Evolutionary conservation across 2,329 filamentous ascomycete species (phyloP), one percentile per base, ranked within the genome.

Genomic region (Monosporascus cannonballus): DNA sequence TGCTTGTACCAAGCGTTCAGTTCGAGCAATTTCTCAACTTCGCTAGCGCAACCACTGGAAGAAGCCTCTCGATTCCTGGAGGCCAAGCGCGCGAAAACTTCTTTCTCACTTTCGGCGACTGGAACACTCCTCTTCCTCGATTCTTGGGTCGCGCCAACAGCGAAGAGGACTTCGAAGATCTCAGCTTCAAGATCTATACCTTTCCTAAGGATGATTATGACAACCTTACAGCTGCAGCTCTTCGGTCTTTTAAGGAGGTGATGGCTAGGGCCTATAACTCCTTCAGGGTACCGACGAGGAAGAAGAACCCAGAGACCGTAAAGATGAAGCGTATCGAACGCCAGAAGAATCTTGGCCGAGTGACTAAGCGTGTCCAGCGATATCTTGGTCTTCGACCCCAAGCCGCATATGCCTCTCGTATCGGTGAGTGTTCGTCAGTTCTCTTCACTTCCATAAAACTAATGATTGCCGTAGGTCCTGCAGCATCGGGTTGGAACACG

Each of bases 1-100:
- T 93, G 24, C 76, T 96, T 37, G 79, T 95, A 1, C 81, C 84
- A 1, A 82, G 83, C 1, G 60, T 64, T 1, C 87, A 96, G 65
- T 79, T 92, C 37, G 71, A 83, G 53, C 64, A 73, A 9, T 80
- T 94, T 6, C 72, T 96, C 0, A 64, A 76, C 3, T 73, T 80
- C 4, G 81, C 93, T 66, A 91, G 90, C 63, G 64, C 67, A 1
- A 75, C 81, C 44, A 74, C 86, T 3, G 65, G 69, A 1, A 78
- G 76, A 6, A 61, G 68, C 0, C 73, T 93, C 15, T 68, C 67
- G 2, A 81, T 95, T 47, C 87, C 87, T 0, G 52, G 61, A 1
- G 74, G 78, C 0, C 67, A 71, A 5, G 73, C 75, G 14, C 70
- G 76, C 4, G 71, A 75, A 17, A 81, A 78, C 1, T 86, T 94